phyloP scores from a whole-genome alignment of 1,139 yeast genomes.

The Fermentozyma sake region DNA sequence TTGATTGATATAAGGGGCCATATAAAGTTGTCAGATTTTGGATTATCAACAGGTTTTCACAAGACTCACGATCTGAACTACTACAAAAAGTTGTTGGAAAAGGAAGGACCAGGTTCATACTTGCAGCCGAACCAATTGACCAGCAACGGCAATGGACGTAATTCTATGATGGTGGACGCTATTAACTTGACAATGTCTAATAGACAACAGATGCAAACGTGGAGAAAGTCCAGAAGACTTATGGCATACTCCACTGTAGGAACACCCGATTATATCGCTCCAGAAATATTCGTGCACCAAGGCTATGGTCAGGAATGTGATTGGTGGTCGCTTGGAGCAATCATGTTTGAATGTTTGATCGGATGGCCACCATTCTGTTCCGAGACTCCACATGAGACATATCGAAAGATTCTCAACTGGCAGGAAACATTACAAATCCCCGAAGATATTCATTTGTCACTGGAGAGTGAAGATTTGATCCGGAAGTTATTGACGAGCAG shows the following conservation, averaged over 20 bases:
- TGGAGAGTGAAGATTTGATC: slow-evolving; percentile 91
- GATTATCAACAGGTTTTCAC: slow-evolving; percentile 82
- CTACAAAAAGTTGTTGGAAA: slow-evolving; percentile 66
- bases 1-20: slow-evolving; percentile 78
- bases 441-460: slow-evolving; percentile 89
- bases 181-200: slow-evolving; percentile 93
- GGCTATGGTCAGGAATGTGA: slow-evolving; percentile 99
- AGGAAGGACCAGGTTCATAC: slow-evolving; percentile 36
- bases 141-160: slow-evolving; percentile 35
- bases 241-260: slow-evolving; percentile 99
- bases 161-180: slow-evolving; percentile 90
- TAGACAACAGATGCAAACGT: slow-evolving; percentile 95
- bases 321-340: slow-evolving; percentile 99
- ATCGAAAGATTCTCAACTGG: slow-evolving; percentile 92
- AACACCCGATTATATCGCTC: slow-evolving; percentile 98
- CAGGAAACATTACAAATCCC: slow-evolving; percentile 92
- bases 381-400: slow-evolving; percentile 98
- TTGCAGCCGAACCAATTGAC: slow-evolving; percentile 22
- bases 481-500: slow-evolving; percentile 76
- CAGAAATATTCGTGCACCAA: slow-evolving; percentile 93
- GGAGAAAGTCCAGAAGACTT: slow-evolving; percentile 92
- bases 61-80: slow-evolving; percentile 80
- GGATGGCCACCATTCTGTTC: slow-evolving; percentile 99
- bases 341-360: slow-evolving; percentile 96
- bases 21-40: slow-evolving; percentile 74